Evolutionary conservation across 768 basidiomycete species (phyloP).

Genomic region (Boletus insuetus): DNA sequence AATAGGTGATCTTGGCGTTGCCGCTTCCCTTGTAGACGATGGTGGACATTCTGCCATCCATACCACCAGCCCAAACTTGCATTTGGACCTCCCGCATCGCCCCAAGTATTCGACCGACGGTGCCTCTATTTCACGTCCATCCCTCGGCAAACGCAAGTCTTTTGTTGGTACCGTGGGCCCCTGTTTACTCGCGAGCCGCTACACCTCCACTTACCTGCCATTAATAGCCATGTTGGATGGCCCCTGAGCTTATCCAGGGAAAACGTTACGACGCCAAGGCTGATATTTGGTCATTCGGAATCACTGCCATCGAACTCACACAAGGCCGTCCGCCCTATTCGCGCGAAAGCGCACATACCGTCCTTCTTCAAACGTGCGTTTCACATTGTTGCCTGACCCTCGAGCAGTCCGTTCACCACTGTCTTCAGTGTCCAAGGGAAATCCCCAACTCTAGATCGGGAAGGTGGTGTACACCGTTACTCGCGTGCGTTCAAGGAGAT

Average conservation of each 20-base stretch:
- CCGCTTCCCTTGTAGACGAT: slow-evolving; percentile 77
- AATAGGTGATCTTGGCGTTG: slow-evolving; percentile 90
- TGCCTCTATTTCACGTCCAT: slow-evolving; percentile 33
- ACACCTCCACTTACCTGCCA: not conserved
- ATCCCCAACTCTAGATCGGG: slow-evolving; percentile 73
- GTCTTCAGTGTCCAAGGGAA: slow-evolving; percentile 63
- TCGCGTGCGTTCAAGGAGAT: slow-evolving; percentile 81
- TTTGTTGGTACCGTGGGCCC: slow-evolving; percentile 84
- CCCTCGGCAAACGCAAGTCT: slow-evolving; percentile 76
- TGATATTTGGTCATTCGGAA: slow-evolving; percentile 96
- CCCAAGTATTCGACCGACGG: not conserved
- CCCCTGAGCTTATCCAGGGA: slow-evolving; percentile 88
- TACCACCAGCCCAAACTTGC: slow-evolving; percentile 20
- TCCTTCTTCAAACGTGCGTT: slow-evolving; percentile 70
- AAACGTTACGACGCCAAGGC: slow-evolving; percentile 81
- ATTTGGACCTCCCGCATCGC: slow-evolving; percentile 33
- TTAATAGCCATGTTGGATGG: slow-evolving; percentile 89
- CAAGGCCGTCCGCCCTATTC: slow-evolving; percentile 87
- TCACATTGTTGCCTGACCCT: not conserved
- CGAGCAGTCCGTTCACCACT: not conserved
- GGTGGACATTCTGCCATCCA: slow-evolving; percentile 37
- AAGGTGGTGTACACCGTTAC: slow-evolving; percentile 70
- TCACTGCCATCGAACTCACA: slow-evolving; percentile 88
- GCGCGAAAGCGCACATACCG: slow-evolving; percentile 66
- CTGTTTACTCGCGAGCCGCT: not conserved